Base-by-base conservation (phyloP, 2,329 filamentous ascomycete species). In the Aspergillus sp. region DNA sequence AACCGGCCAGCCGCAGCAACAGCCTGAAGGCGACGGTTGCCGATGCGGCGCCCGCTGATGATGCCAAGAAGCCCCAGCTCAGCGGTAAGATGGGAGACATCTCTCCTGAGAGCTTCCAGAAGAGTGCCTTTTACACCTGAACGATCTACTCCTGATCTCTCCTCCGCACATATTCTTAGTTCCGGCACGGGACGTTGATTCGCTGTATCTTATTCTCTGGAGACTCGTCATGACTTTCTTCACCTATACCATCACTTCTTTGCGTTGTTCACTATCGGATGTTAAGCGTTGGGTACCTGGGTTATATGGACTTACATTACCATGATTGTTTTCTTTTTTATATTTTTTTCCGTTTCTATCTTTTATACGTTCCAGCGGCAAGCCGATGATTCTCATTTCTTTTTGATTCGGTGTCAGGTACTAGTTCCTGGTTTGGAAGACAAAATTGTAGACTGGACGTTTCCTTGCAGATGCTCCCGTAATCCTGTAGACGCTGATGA, bases 51-150 rank as follows among this genome's bases (percentile, higher is more conserved):
- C 33, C 62, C 20, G 58, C 51, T 17, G 52, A 36, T 13, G 45
- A 19, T 16, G 35, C 46, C n/a, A 76, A 78, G 63, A 76, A 73
- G 40, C 81, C 82, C 2, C 72, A 75, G 57, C 65, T 84, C 0
- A 76, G 78, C 50, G 79, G 82, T 30, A 87, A 86, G 66, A 78
- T 81, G 47, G 82, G 81, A 2, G 85, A 88, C 65, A 83, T 87
- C 56, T 78, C 78, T 14, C 79, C 86, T 5, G 85, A 89, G 68
- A 87, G 83, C 64, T 88, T 89, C 68, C 85, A 88, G 68, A 87
- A 86, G 72, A 84, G 83, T 49, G 81, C 82, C 16, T 87, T 88
- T 65, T 84, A 86, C 70, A 85, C 83, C 49, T 85, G 72, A 77
- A 20, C 24, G 14, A 20, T 24, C 36, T 38, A 33, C 24, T 19